Base-by-base conservation (phyloP, 202 grass and related monocot genomes). In the Panicum hallii region DNA sequence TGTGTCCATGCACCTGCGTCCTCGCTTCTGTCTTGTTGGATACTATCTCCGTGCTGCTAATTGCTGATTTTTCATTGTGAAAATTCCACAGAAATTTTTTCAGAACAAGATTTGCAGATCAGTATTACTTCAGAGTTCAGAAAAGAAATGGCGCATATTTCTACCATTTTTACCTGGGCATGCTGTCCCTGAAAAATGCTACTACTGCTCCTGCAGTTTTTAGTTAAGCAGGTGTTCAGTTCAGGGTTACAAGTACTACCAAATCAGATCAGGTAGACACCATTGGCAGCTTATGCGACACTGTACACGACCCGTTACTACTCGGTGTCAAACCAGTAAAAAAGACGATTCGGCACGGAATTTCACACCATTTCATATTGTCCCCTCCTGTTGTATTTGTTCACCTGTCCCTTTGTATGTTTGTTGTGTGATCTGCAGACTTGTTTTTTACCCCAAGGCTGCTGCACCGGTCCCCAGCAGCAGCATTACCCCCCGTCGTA, bases 401-500 rank as follows among this genome's bases (percentile, higher is more conserved):
- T 87, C 75, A 36, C 8, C 26, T 75, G 85, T 87, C 85, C 68
- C 80, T 90, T 84, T 80, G 84, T 78, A 56, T 20, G 80, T 76
- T 84, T 74, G 89, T 65, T 85, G 69, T 81, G 53, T 62, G 70
- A 74, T 75, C 90, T 75, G 74, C 74, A 83, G 60, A 67, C 83
- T 83, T 88, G 62, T 72, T 84, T 88, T 91, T 88, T 78, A 88
- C 77, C 79, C 74, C 55, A 86, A 80, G 80, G 57, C 40, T 75
- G 57, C 40, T 70, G 71, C 28, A 6, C 71, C 30, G 64, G 63
- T 38, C 22, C 77, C n/a, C 15, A 5, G 55, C 55, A 74, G 30
- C 45, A 42, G 49, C 69, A 74, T 68, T 86, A 82, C 43, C 72
- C 67, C 52, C 55, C 56, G 28, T 26, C 79, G 47, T 28, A 26